phyloP scores from a whole-genome alignment of 805 yeast species.

The Candida orba region DNA sequence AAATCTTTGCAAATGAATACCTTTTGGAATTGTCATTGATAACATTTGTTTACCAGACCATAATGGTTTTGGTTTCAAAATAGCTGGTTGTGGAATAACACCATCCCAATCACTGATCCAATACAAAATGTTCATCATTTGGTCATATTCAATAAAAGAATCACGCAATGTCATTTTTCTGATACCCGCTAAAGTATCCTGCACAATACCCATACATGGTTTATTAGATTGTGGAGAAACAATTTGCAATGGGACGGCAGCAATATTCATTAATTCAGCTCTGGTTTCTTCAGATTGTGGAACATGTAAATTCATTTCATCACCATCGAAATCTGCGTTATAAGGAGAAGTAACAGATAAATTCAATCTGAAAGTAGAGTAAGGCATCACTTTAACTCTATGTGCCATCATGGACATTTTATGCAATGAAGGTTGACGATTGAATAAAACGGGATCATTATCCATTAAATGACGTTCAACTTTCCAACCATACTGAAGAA shows the following conservation, averaged over 20 bases:
- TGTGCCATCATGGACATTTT: conserved; percentile 99
- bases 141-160: conserved; percentile 79
- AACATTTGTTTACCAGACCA: conserved; percentile 97
- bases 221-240: conserved; percentile 97
- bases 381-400: conserved; percentile 97
- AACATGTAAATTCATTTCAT: conserved; percentile 93
- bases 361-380: conserved; percentile 93
- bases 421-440: conserved; percentile 98
- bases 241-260: conserved; percentile 96
- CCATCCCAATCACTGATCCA: conserved; percentile 99
- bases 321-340: conserved; percentile 99
- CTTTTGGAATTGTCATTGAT: conserved; percentile 90
- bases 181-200: conserved; percentile 95
- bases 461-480: conserved; percentile 98
- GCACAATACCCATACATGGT: conserved; percentile 99
- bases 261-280: conserved; percentile 89
- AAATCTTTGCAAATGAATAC: conserved; percentile 88
- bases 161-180: conserved; percentile 94
- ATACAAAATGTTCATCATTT: conserved; percentile 91
- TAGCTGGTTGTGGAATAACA: conserved; percentile 90
- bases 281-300: conserved; percentile 95
- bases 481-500: conserved; percentile 97
- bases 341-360: conserved; percentile 98
- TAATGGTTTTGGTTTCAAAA: conserved; percentile 86
- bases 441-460: conserved; percentile 93